Conservation (phyloP, 176 grass and related monocot species). For the Raddia guianensis region DNA sequence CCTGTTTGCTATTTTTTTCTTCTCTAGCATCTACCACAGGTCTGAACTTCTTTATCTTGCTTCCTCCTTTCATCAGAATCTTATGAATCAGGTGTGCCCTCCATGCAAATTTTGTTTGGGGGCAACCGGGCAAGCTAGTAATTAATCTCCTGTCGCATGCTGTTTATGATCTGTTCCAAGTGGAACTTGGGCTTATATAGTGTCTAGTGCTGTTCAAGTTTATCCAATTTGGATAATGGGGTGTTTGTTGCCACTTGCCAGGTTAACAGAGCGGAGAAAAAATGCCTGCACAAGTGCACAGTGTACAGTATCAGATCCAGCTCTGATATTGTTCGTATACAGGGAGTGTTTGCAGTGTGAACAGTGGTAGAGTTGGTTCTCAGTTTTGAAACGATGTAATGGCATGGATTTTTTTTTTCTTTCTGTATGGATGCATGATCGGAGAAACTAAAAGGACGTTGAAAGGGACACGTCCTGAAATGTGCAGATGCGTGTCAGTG, state of each 20-base stretch:
- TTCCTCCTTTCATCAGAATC: neutral
- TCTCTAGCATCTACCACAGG: neutral
- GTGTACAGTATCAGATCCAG: neutral
- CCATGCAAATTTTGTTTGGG: neutral
- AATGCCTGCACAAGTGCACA: constrained; percentile 24
- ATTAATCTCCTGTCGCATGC: neutral
- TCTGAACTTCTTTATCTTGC: neutral
- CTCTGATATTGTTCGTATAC: constrained; percentile 1
- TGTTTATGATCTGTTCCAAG: neutral
- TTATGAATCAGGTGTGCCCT: neutral
- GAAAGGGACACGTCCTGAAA: neutral
- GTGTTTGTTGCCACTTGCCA: neutral
- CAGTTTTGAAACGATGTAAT: neutral
- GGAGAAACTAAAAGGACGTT: neutral
- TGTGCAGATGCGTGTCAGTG: neutral
- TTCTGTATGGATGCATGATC: neutral
- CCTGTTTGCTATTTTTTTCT: neutral
- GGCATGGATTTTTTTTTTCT: constrained; percentile 19
- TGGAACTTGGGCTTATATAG: neutral
- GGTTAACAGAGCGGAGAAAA: constrained; percentile 5
- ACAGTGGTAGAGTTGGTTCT: constrained; percentile 3
- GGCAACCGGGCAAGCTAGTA: neutral
- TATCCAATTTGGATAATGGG: constrained; percentile 2
- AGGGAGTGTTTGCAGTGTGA: neutral
- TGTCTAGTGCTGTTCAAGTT: neutral